Conservation (phyloP, 148 eudicot genomes). For the Fagopyrum tataricum region DNA sequence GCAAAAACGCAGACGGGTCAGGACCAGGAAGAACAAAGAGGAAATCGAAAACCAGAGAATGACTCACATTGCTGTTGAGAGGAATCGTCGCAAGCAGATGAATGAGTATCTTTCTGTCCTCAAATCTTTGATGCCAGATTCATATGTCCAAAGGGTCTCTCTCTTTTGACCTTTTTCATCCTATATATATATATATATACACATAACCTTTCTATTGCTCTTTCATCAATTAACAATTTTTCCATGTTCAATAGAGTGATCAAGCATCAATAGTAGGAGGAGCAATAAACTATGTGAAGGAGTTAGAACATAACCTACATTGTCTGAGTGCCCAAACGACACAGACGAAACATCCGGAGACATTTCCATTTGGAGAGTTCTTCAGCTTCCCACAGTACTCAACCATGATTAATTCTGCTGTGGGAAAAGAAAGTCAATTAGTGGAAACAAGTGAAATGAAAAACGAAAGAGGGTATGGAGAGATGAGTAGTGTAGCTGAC, state of each 20-base stretch:
- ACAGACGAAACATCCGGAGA: no score
- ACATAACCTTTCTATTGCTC: no score
- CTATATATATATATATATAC: background rate
- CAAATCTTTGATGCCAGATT: constrained; percentile 51
- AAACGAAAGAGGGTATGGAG: background rate
- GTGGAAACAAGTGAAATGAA: background rate
- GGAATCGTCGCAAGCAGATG: constrained; percentile 66
- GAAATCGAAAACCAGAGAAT: constrained; percentile 67
- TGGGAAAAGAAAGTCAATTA: background rate
- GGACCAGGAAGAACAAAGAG: constrained; percentile 39
- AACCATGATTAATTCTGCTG: background rate
- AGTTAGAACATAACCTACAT: constrained; percentile 37
- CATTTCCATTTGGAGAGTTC: constrained; percentile 42
- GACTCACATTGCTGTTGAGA: constrained; percentile 70
- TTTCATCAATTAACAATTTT: background rate
- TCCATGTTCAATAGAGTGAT: constrained; percentile 17
- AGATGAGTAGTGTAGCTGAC: constrained; percentile 27
- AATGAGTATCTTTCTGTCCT: constrained; percentile 48
- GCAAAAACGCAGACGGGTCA: constrained; percentile 32
- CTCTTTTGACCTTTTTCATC: background rate
- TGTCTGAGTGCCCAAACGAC: constrained; percentile 25
- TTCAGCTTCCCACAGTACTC: constrained; percentile 52
- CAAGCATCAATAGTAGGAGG: constrained; percentile 51
- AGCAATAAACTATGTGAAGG: constrained; percentile 45
- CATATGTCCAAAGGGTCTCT: constrained; percentile 53